Percentiles rank a stretch among this genome's conserved stretches.
Evolutionary conservation across 441 rosid genomes (phyloP).

Genomic region (Melastoma candidum): DNA sequence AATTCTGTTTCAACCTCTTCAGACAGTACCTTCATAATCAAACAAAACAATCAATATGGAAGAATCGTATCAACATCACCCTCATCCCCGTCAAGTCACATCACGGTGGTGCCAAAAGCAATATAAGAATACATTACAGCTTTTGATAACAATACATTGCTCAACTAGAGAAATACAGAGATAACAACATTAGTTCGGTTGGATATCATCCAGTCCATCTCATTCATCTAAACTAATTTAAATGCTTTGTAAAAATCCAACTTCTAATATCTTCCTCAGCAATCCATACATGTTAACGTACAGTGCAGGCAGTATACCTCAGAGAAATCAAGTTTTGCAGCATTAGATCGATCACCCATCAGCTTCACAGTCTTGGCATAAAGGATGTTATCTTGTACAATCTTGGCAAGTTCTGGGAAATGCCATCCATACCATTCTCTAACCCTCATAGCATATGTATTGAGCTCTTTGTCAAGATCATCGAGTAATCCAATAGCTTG

Average conservation of each 20-base stretch:
- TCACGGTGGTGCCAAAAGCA: too few relatives aligned
- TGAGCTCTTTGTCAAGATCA: conserved; percentile 88
- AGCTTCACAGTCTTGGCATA: conserved; percentile 82
- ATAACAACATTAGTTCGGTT: too few relatives aligned
- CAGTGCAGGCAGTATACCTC: conserved; percentile 32
- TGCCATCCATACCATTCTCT: conserved; percentile 99
- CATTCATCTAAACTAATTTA: too few relatives aligned
- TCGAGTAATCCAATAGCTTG: conserved; percentile 91
- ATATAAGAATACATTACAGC: too few relatives aligned
- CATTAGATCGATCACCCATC: conserved; percentile 74
- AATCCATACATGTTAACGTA: not conserved
- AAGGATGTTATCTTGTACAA: conserved; percentile 67
- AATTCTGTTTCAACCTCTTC: conserved; percentile 72
- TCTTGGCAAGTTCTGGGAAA: conserved; percentile 93
- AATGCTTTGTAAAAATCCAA: too few relatives aligned
- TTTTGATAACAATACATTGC: too few relatives aligned
- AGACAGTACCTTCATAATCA: conserved; percentile 34
- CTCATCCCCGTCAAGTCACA: too few relatives aligned
- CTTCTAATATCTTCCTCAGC: too few relatives aligned
- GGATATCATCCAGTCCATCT: too few relatives aligned
- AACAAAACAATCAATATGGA: not conserved
- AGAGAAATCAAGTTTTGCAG: conserved; percentile 82
- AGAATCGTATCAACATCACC: too few relatives aligned
- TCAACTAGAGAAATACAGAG: too few relatives aligned
- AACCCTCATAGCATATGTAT: conserved; percentile 87